Base-by-base conservation (phyloP, 148 eudicot species). In the Agrostemma githago region DNA sequence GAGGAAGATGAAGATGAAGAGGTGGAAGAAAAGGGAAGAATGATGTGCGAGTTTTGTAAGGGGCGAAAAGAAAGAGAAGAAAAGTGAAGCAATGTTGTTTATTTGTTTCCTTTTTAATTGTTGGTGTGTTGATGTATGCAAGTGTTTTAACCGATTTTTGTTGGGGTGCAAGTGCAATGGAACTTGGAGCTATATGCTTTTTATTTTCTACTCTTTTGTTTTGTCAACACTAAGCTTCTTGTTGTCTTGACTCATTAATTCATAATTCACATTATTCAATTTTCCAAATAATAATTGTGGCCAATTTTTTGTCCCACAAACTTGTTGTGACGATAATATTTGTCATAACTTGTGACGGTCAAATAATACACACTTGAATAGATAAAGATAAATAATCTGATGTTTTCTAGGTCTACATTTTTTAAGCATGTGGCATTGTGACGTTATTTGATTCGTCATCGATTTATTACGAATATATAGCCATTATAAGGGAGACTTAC, bases 121-220 rank as follows among this genome's bases (percentile, higher is more conserved):
- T 66, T 66, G 53, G n/a, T 40, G 68, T 40, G 56, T 16, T 56
- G 72, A 65, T 56, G 72, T 41, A 62, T 17, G 5, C 6, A 46
- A 68, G 61, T 20, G 71, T 66, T 56, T 64, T 68, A 68, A 68
- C 71, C 16, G 57, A 68, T 40, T 76, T 59, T 76, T 14, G 78
- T 76, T 68, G 39, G 43, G 58, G 34, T 67, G 42, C 6, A 54
- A 46, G 34, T 67, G 42, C 6, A 54, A 46, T 48, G 65, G 8
- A 40, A 68, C 68, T 58, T 76, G 72, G 66, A 54, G 57, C 73
- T 15, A 68, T 68, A 76, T 76, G 78, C 68, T 76, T 17, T 65
- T 4, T 20, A 61, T 17, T 42, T 59, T 21, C 11, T 40, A 17
- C 7, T 66, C n/a, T 68, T 2, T 38, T 4, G 12, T 9, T 44